Base-by-base conservation (phyloP, 1,284 basidiomycete genomes). In the Cystobasidium slooffiae region DNA sequence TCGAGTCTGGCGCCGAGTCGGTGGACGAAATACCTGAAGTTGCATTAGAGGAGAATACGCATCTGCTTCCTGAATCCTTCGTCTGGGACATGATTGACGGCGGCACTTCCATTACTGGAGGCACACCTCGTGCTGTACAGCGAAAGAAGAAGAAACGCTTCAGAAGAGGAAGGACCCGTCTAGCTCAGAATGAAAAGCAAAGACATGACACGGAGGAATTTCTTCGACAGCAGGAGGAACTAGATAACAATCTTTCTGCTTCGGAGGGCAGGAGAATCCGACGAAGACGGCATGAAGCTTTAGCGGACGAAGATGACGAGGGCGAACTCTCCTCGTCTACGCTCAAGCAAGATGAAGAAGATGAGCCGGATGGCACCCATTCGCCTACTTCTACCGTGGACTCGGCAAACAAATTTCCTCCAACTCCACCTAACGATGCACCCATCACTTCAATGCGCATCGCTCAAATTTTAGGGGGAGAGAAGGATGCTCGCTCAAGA, bases 61-160 rank as follows among this genome's bases (percentile, higher is more conserved):
- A 99, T 82, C 97, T 99, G 75, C 89, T 99, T 56, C 97, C 96
- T 0, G 89, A 95, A 77, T 97, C 94, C 91, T 86, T 98, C 82
- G 78, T 84, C 5, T 82, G 81, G 76, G 79, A 82, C 44, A 76
- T 78, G 46, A 77, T 78, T 16, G 77, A 76, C 46, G 79, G 78
- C 0, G 51, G 77, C 8, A 70, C 66, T 12, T 68, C 47, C 31
- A 65, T 65, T 66, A 41, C 74, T 56, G 75, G 68, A 46, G 70
- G 53, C 24, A 63, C 67, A 1, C 47, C 47, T 31, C 61, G 24
- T 22, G 14, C 62, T 31, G 41, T 20, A 9, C 24, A 46, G 52
- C 62, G 62, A 16, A 53, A 46, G 53, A 73, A 41, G 24, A 65
- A 66, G 63, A 72, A 72, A 24, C 69, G 69, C 10, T 73, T 73